These are phyloP conservation scores for Camellia oleifera DNA, from an alignment of 179 eudicot species.

Conservation along the genomic window DNA sequence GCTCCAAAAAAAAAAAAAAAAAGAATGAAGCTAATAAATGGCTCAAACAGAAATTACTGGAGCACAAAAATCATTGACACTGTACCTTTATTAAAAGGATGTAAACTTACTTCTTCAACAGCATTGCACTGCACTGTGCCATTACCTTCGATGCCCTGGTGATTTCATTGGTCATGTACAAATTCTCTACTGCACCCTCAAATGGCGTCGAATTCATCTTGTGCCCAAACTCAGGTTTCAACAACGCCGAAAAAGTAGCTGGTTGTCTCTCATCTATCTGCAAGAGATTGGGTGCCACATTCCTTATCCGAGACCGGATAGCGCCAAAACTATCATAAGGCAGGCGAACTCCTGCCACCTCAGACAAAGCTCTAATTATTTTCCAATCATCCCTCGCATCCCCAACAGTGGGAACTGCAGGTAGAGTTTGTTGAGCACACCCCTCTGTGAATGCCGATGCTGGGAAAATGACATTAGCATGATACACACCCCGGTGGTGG, in stretches of 20 bases:
- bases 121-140: conserved; percentile 91
- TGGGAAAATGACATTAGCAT: conserved; percentile 92
- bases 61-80: neutral
- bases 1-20: conserved; percentile 3
- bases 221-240: conserved; percentile 58
- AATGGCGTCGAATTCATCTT: conserved; percentile 54
- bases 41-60: neutral
- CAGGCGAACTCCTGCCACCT: conserved; percentile 64
- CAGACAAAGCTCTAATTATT: conserved; percentile 84
- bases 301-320: conserved; percentile 60
- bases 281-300: conserved; percentile 84
- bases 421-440: conserved; percentile 70
- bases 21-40: neutral
- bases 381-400: conserved; percentile 99
- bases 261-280: conserved; percentile 73
- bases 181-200: conserved; percentile 65
- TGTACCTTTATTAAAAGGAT: conserved; percentile 20
- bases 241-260: conserved; percentile 51
- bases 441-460: conserved; percentile 94
- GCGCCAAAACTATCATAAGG: conserved; percentile 67
- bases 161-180: conserved; percentile 90
- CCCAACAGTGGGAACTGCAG: conserved; percentile 97
- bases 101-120: conserved; percentile 53
- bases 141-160: conserved; percentile 97
- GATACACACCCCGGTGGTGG: conserved; percentile 81